Evolutionary conservation across 169 alveolate species (phyloP).

Genomic region (Plasmodium vinckei): DNA sequence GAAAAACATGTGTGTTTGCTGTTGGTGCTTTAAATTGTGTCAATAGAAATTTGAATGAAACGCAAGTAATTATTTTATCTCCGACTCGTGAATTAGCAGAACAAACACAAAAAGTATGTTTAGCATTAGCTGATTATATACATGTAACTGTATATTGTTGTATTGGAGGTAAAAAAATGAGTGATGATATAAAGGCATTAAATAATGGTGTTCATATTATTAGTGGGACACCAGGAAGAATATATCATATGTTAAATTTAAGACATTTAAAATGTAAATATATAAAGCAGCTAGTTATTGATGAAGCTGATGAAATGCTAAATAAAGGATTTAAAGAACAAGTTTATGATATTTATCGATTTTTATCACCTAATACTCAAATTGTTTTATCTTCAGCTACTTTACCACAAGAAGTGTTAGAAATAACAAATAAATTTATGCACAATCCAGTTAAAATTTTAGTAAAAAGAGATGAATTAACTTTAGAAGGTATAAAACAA

Average conservation of each 20-base stretch:
- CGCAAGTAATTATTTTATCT: conserved; percentile 97
- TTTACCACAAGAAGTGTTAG: conserved; percentile 96
- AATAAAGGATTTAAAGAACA: conserved; percentile 98
- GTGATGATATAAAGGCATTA: conserved; percentile 96
- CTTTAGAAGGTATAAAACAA: conserved; percentile 99
- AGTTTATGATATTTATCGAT: conserved; percentile 89
- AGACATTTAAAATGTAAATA: conserved; percentile 92
- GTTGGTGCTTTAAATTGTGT: conserved; percentile 96
- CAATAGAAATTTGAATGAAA: conserved; percentile 91
- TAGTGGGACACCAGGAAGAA: conserved; percentile 99
- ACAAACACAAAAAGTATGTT: conserved; percentile 95
- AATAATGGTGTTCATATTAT: conserved; percentile 98
- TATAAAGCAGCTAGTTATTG: conserved; percentile 96
- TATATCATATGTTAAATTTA: conserved; percentile 97
- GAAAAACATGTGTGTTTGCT: conserved; percentile 99
- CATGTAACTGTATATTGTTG: conserved; percentile 96
- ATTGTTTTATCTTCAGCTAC: conserved; percentile 97
- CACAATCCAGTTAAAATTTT: conserved; percentile 96
- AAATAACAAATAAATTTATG: conserved; percentile 96
- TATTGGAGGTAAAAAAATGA: conserved; percentile 98
- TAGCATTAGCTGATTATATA: conserved; percentile 93
- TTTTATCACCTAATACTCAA: conserved; percentile 87
- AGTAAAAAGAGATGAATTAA: conserved; percentile 98
- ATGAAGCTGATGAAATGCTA: conserved; percentile 99
- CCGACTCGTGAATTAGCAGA: conserved; percentile 99